Conservation (phyloP, 768 basidiomycete species). For the Auriscalpium microsporum region DNA sequence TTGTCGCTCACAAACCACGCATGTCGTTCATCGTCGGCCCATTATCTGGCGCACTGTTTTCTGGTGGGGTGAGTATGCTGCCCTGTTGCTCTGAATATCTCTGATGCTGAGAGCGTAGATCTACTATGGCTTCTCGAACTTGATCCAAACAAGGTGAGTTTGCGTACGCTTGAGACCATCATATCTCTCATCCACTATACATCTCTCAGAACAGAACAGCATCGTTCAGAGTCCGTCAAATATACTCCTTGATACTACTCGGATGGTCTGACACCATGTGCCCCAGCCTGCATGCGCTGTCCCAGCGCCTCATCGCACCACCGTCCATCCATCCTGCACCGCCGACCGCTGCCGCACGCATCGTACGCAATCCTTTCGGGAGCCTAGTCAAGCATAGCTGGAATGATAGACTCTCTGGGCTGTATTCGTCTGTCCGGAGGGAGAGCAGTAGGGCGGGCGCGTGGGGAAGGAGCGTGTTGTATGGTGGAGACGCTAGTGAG, state of each 20-base stretch:
- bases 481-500: slow-evolving; percentile 24
- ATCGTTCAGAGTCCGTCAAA: no score
- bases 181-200: no score
- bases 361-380: slow-evolving; percentile 6
- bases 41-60: slow-evolving; percentile 60
- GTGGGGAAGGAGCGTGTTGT: slow-evolving; percentile 39
- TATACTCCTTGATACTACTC: no score
- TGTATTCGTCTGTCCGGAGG: slow-evolving; percentile 5
- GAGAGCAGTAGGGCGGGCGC: slow-evolving; percentile 16
- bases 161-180: no score
- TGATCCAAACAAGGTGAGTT: no score
- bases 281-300: no score
- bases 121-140: no score
- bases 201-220: no score
- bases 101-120: no score
- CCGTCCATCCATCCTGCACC: slow-evolving; percentile 7
- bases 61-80: slow-evolving; percentile 46
- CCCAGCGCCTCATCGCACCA: background rate
- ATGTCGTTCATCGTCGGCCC: slow-evolving; percentile 59
- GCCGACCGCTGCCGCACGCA: slow-evolving; percentile 9
- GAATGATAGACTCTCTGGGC: slow-evolving; percentile 9
- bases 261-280: no score
- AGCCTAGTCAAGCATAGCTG: slow-evolving; percentile 9
- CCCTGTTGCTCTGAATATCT: background rate
- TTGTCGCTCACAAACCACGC: no score